phyloP scores from a whole-genome alignment of 1,139 yeast species.

The Magnusiomyces sp. region DNA sequence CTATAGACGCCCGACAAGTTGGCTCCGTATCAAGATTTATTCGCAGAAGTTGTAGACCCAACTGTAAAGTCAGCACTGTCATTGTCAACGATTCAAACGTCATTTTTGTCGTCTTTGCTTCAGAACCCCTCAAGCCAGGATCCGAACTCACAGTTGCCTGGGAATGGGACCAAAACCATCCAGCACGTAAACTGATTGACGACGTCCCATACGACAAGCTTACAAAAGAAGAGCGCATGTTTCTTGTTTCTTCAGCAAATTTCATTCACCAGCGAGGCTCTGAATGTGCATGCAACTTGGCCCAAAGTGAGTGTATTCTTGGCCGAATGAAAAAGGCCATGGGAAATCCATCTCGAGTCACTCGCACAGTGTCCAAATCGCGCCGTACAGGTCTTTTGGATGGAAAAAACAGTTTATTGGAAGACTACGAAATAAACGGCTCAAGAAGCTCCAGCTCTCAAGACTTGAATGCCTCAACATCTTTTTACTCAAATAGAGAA shows the following conservation, averaged over 20 bases:
- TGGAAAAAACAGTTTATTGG: conserved; percentile 2
- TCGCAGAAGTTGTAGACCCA: conserved; percentile 67
- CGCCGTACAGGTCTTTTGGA: conserved; percentile 11
- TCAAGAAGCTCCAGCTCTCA: background rate
- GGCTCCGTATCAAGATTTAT: conserved; percentile 75
- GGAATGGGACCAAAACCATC: conserved; percentile 84
- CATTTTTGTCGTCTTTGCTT: conserved; percentile 52
- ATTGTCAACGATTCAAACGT: conserved; percentile 40
- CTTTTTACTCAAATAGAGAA: conserved; percentile 24
- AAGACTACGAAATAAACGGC: background rate
- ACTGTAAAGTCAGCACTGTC: conserved; percentile 54
- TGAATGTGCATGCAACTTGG: conserved; percentile 62
- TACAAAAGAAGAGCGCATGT: conserved; percentile 20
- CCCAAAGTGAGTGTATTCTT: conserved; percentile 22
- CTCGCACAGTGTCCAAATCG: conserved; percentile 14
- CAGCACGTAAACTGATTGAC: conserved; percentile 49
- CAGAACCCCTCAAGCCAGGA: conserved; percentile 47
- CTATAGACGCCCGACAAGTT: conserved; percentile 66
- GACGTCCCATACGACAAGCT: conserved; percentile 32
- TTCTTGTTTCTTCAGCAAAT: conserved; percentile 19
- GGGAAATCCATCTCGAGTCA: conserved; percentile 14
- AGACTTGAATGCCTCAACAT: conserved; percentile 5
- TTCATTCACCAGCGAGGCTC: conserved; percentile 37
- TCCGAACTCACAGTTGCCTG: conserved; percentile 70
- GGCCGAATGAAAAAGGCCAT: conserved; percentile 20